Conservation (phyloP, 2,329 filamentous ascomycete genomes). For the Fusarium torreyae region DNA sequence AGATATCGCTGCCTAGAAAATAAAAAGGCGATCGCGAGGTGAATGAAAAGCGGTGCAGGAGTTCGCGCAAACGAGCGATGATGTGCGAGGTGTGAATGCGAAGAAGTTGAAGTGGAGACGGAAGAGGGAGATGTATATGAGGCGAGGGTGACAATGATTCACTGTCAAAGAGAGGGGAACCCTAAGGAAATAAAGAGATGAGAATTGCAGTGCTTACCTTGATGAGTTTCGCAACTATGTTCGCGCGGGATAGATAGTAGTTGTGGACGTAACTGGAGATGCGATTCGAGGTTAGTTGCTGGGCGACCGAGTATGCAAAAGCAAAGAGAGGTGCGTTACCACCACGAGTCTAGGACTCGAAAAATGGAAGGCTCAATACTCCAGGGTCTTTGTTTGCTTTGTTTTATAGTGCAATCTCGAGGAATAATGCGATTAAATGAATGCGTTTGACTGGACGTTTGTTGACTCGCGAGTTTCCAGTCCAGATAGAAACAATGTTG, state of each 20-base stretch:
- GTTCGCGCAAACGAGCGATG: background rate
- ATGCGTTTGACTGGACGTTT: constrained; percentile 11
- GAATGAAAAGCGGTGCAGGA: constrained; percentile 5
- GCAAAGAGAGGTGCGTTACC: background rate
- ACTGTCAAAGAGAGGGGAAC: background rate
- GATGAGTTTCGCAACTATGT: constrained; percentile 16
- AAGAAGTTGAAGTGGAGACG: constrained; percentile 16
- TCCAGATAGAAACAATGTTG: constrained; percentile 1
- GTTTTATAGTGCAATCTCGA: background rate
- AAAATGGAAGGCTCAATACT: background rate
- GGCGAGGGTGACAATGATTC: constrained; percentile 27
- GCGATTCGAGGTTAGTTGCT: constrained; percentile 34
- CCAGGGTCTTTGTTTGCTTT: background rate
- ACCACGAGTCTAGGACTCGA: background rate
- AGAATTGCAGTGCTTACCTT: background rate
- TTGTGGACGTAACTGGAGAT: constrained; percentile 3
- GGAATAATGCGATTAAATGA: background rate
- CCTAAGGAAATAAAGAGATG: background rate
- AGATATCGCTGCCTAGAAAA: background rate
- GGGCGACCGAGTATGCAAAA: constrained; percentile 32
- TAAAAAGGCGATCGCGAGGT: constrained; percentile 5
- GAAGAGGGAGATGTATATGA: constrained; percentile 4
- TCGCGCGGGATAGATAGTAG: constrained; percentile 6
- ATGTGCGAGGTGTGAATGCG: constrained; percentile 15
- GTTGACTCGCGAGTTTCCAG: constrained; percentile 24